Conservation (phyloP, 257 asterid genomes). For the Osmanthus fragrans region DNA sequence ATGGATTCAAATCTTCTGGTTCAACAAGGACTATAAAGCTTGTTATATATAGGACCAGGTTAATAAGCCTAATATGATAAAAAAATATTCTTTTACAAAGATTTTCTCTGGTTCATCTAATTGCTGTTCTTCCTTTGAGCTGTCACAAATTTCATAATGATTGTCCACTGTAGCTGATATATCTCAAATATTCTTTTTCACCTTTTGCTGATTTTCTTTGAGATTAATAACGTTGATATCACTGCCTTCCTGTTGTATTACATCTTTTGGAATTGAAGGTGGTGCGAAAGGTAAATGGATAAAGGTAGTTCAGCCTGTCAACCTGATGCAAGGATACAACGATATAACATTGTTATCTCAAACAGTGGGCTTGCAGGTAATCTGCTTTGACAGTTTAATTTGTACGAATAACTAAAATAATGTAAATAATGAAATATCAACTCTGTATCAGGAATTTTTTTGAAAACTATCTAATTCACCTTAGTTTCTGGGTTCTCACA, state of each 20-base stretch:
- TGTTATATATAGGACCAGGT: not conserved
- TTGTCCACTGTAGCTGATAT: constrained; percentile 9
- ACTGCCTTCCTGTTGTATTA: constrained; percentile 20
- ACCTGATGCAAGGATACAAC: constrained; percentile 69
- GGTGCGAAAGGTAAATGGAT: constrained; percentile 80
- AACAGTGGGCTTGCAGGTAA: constrained; percentile 94
- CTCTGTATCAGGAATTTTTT: not conserved
- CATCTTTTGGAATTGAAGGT: constrained; percentile 45
- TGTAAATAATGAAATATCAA: not conserved
- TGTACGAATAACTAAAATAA: constrained; percentile 20
- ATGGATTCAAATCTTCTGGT: not conserved
- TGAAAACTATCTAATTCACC: not conserved
- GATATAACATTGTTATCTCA: constrained; percentile 69
- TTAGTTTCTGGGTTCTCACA: not conserved
- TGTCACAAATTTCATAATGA: constrained; percentile 14
- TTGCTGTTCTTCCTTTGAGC: not conserved
- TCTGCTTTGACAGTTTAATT: constrained; percentile 12
- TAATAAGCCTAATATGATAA: not conserved
- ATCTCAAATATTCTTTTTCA: constrained; percentile 11
- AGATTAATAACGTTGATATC: constrained; percentile 9
- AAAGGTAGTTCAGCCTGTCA: constrained; percentile 69
- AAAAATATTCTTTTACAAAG: not conserved
- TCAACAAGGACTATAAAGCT: not conserved
- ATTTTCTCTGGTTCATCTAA: not conserved
- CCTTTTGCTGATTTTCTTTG: constrained; percentile 18